These are phyloP conservation scores for Neofusicoccum cordaticola DNA, from an alignment of 2,329 filamentous ascomycete genomes.

Conservation along the genomic window DNA sequence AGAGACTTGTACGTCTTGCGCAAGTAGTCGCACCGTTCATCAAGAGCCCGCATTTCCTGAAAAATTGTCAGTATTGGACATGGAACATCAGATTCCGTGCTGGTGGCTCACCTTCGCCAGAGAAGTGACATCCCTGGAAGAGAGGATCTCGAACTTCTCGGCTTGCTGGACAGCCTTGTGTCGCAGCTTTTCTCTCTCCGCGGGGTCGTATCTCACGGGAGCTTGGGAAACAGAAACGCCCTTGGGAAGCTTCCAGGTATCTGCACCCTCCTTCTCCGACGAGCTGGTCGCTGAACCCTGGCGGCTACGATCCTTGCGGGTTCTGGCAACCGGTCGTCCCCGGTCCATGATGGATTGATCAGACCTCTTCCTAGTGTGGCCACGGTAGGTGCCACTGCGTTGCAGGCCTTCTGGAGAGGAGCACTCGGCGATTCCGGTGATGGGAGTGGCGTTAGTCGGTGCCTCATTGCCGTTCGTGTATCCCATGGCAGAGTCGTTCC, in stretches of 20 bases:
- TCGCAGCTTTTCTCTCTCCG: conserved; percentile 36
- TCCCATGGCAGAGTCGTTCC: conserved; percentile 10
- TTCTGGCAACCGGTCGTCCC: conserved; percentile 33
- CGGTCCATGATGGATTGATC: conserved; percentile 39
- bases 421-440: neutral
- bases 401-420: conserved; percentile 9
- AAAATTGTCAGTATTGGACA: conserved; percentile 27
- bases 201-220: conserved; percentile 30
- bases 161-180: conserved; percentile 40
- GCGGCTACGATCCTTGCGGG: conserved; percentile 19
- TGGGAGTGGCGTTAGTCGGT: neutral
- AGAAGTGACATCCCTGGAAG: conserved; percentile 39
- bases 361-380: conserved; percentile 23
- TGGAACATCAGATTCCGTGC: conserved; percentile 38
- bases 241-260: conserved; percentile 36
- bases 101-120: conserved; percentile 52
- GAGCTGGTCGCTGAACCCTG: conserved; percentile 34
- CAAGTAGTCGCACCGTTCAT: conserved; percentile 75
- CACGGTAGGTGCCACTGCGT: neutral
- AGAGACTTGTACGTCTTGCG: conserved; percentile 73
- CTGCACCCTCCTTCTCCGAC: conserved; percentile 32
- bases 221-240: conserved; percentile 38
- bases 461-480: neutral
- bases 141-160: conserved; percentile 40
- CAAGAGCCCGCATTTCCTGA: conserved; percentile 68